These are phyloP conservation scores for Pulicaria dysenterica DNA, from an alignment of 129 eudicot genomes.

Conservation along the genomic window DNA sequence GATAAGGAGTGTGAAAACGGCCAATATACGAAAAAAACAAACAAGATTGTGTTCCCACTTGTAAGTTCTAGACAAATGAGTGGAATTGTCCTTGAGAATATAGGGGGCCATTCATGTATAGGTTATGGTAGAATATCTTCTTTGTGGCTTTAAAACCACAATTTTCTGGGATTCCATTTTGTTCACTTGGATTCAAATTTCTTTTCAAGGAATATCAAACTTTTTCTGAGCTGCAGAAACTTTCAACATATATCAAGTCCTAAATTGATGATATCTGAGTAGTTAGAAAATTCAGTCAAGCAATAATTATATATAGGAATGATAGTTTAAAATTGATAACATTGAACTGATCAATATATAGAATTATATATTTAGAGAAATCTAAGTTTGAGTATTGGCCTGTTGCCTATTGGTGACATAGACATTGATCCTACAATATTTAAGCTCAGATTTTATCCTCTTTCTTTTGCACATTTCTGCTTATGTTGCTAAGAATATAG, in stretches of 20 bases:
- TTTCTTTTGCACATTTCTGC: neutral
- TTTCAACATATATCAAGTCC: constrained; percentile 3
- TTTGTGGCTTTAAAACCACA: neutral
- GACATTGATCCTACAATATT: constrained; percentile 1
- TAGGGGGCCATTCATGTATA: neutral
- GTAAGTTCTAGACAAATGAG: neutral
- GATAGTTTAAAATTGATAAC: neutral
- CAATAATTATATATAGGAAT: neutral
- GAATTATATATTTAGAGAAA: neutral
- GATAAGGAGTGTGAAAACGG: constrained; percentile 19
- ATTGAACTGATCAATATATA: neutral
- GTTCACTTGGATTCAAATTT: neutral
- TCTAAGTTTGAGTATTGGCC: neutral
- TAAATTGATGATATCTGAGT: neutral
- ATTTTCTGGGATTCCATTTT: neutral
- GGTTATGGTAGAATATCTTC: neutral
- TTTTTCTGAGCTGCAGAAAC: neutral
- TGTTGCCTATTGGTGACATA: neutral
- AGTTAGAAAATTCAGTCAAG: neutral
- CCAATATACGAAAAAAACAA: neutral
- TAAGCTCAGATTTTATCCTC: neutral
- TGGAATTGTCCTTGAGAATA: constrained; percentile 7
- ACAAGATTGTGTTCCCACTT: constrained; percentile 9
- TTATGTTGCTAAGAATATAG: neutral
- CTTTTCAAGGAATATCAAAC: neutral